These are phyloP conservation scores for Septoria linicola DNA, from an alignment of 2,329 filamentous ascomycete species.

Conservation along the genomic window DNA sequence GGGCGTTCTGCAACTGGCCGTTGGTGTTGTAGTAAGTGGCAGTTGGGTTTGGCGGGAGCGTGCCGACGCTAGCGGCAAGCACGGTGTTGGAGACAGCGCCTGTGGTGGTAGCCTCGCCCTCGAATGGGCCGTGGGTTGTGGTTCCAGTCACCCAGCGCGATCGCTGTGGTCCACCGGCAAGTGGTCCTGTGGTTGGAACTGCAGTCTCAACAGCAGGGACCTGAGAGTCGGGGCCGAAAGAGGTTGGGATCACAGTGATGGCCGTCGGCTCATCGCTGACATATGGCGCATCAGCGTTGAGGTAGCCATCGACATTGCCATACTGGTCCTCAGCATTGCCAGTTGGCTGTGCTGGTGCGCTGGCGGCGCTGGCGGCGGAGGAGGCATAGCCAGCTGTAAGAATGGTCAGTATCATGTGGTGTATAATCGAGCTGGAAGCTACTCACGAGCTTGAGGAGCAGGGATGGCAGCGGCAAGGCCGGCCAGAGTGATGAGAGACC, in stretches of 20 bases:
- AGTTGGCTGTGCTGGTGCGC: neutral
- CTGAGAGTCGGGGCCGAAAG: slow-evolving; percentile 47
- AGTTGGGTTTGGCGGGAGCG: slow-evolving; percentile 57
- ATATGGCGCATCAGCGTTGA: slow-evolving; percentile 46
- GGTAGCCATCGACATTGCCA: slow-evolving; percentile 44
- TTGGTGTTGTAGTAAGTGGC: slow-evolving; percentile 71
- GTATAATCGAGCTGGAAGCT: too few species aligned
- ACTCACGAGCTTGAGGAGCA: slow-evolving; percentile 13
- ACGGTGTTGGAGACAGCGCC: slow-evolving; percentile 64
- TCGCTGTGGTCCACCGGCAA: slow-evolving; percentile 46
- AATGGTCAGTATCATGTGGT: neutral
- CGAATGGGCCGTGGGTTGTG: slow-evolving; percentile 68
- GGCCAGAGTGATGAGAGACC: slow-evolving; percentile 14
- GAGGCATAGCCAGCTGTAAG: slow-evolving; percentile 2
- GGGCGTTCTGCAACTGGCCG: slow-evolving; percentile 63
- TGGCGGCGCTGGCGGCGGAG: neutral
- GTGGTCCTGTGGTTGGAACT: slow-evolving; percentile 33
- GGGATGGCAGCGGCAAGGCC: slow-evolving; percentile 18
- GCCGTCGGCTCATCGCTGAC: slow-evolving; percentile 37
- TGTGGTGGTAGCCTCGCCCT: slow-evolving; percentile 65
- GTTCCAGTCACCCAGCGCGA: slow-evolving; percentile 56
- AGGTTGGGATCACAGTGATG: slow-evolving; percentile 40
- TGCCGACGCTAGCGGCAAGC: slow-evolving; percentile 58
- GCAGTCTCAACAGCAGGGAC: slow-evolving; percentile 41
- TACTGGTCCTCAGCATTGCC: slow-evolving; percentile 27